Percentiles rank a stretch among this genome's conserved stretches.
Evolutionary conservation across 108 stramenopile genomes (phyloP).

Genomic region (Conticribra guillardii): DNA sequence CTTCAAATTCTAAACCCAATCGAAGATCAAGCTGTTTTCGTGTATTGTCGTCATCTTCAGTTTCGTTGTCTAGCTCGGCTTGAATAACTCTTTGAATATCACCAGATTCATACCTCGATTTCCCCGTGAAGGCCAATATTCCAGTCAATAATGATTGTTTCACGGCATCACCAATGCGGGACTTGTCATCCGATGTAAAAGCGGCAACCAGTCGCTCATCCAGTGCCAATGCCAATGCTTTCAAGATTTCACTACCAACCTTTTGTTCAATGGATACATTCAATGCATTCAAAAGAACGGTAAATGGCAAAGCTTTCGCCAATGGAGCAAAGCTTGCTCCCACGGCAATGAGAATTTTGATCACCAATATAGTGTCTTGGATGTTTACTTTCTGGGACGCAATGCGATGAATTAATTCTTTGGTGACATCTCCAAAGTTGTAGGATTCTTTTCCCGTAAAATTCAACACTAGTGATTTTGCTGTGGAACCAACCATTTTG

Average conservation of each 20-base stretch:
- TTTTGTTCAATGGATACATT: conserved; percentile 47
- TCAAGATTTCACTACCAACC: conserved; percentile 43
- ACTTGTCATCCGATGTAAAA: conserved; percentile 40
- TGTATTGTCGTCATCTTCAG: conserved; percentile 11
- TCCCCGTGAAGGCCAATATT: conserved; percentile 46
- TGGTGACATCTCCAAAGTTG: conserved; percentile 41
- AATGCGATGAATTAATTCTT: conserved; percentile 36
- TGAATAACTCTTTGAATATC: conserved; percentile 42
- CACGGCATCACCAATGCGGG: conserved; percentile 41
- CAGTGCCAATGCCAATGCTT: conserved; percentile 23
- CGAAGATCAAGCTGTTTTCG: conserved; percentile 24
- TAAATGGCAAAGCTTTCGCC: conserved; percentile 36
- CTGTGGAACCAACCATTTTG: conserved; percentile 21
- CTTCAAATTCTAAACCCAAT: conserved; percentile 38
- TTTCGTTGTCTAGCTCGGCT: not conserved
- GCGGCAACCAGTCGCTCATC: conserved; percentile 42
- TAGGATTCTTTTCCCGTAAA: conserved; percentile 35
- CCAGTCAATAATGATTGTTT: conserved; percentile 39
- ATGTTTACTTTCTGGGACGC: conserved; percentile 32
- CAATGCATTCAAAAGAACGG: conserved; percentile 40
- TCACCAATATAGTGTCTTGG: conserved; percentile 36
- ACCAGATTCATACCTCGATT: conserved; percentile 39
- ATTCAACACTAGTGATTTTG: conserved; percentile 38
- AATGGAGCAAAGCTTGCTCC: conserved; percentile 45
- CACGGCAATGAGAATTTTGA: conserved; percentile 43